phyloP scores from a whole-genome alignment of 345 rosid genomes.

The Nasturtium officinale region DNA sequence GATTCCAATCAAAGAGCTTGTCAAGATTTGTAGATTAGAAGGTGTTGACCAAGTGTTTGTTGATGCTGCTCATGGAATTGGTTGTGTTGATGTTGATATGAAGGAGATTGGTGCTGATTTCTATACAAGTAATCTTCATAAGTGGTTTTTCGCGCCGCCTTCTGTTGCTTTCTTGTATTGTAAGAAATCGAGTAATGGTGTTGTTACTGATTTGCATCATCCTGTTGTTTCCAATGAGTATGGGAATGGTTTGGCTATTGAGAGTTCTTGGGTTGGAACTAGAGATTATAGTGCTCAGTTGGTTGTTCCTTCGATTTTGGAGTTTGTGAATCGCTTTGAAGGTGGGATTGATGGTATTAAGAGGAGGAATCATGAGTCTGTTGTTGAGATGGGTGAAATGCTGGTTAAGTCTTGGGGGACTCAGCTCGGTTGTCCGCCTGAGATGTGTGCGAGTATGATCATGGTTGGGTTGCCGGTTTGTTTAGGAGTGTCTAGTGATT shows the following conservation, averaged over 20 bases:
- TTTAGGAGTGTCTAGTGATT: conserved; percentile 56
- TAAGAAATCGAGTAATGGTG: conserved; percentile 42
- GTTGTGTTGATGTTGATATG: conserved; percentile 84
- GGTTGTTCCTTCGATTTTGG: conserved; percentile 76
- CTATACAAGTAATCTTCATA: conserved; percentile 81
- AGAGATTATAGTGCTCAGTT: conserved; percentile 90
- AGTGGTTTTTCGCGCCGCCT: conserved; percentile 98
- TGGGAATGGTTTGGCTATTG: conserved; percentile 84
- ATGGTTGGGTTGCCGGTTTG: conserved; percentile 89
- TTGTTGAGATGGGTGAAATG: conserved; percentile 86
- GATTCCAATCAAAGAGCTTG: conserved; percentile 75
- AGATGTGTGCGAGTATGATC: conserved; percentile 84
- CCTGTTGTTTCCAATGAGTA: conserved; percentile 93
- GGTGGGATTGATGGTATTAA: conserved; percentile 87
- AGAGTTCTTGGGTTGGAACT: conserved; percentile 93
- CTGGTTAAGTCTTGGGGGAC: conserved; percentile 87
- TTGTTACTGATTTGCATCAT: conserved; percentile 64
- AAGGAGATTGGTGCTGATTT: conserved; percentile 93
- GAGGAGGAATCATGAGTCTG: conserved; percentile 74
- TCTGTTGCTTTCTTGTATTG: conserved; percentile 85
- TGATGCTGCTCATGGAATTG: conserved; percentile 93
- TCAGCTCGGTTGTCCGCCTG: conserved; percentile 73
- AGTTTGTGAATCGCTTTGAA: conserved; percentile 76
- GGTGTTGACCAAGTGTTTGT: conserved; percentile 90
- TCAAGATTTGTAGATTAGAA: conserved; percentile 81